Base-by-base conservation (phyloP, 345 rosid genomes). In the Syzygium grande region DNA sequence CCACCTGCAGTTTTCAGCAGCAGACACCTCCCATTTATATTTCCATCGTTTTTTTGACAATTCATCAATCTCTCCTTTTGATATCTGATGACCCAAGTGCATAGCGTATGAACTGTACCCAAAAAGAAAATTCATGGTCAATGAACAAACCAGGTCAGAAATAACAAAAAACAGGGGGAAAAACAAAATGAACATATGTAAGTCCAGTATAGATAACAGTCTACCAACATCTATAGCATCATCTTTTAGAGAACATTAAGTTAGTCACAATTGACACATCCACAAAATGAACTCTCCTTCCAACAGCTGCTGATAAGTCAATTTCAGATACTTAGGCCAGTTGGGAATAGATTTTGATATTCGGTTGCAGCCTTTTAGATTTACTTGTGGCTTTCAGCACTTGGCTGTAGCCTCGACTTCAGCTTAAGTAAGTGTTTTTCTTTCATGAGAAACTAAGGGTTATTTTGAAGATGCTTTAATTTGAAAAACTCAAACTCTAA, bases 1-100 rank as follows among this genome's bases (percentile, higher is more conserved):
- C 97, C 97, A 96, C 90, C 84, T 97, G 94, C 96, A 94, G 90
- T 94, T 93, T 84, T 89, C 95, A 87, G 89, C 68, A 88, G 97
- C 94, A 89, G 96, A 95, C 86, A 93, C 86, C 85, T 95, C 96
- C 98, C 98, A 97, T 73, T 87, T 91, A 91, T 93, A 96, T 85
- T 94, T 95, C 95, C 95, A 91, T 89, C 89, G 93, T 80, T 94
- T 94, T 65, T 90, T 91, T 23, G 92, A 89, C 87, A 96, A 88
- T 86, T 85, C 87, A 55, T 94, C 92, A 88, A 91, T 89, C 89
- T 96, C 97, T 86, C 54, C 93, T 88, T 95, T 91, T 54, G 98
- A 90, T 91, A 96, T 88, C 38, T 87, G 92, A 89, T 92, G 91
- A 51, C 87, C 94, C 89, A 95, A 92, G 92, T 95, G 99, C 86